phyloP scores from a whole-genome alignment of 1,284 basidiomycete genomes.

The Tremellales sp. region DNA sequence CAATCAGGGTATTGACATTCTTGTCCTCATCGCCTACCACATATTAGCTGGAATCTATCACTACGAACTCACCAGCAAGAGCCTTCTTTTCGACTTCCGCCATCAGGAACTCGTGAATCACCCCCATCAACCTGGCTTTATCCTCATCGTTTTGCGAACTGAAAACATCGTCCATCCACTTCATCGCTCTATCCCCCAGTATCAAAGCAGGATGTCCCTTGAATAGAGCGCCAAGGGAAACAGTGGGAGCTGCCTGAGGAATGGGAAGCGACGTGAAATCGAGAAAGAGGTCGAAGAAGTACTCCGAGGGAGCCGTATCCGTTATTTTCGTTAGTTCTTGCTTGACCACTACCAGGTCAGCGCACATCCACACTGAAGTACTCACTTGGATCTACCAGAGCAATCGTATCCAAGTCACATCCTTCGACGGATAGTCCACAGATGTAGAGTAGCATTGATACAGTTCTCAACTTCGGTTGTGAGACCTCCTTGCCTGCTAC shows the following conservation, averaged over 20 bases:
- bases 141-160: slow-evolving; percentile 64
- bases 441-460: slow-evolving; percentile 66
- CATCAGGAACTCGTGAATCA: slow-evolving; percentile 84
- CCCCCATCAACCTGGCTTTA: slow-evolving; percentile 69
- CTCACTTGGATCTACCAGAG: slow-evolving; percentile 58
- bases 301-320: slow-evolving; percentile 61
- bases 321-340: slow-evolving; percentile 12
- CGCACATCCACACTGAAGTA: slow-evolving; percentile 10
- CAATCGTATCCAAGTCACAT: slow-evolving; percentile 76
- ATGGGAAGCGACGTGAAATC: slow-evolving; percentile 36
- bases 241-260: slow-evolving; percentile 42
- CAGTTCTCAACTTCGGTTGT: neutral
- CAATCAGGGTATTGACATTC: slow-evolving; percentile 90
- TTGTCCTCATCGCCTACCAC: slow-evolving; percentile 32
- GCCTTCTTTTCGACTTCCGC: slow-evolving; percentile 73
- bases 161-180: slow-evolving; percentile 88
- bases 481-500: neutral
- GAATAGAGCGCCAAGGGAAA: slow-evolving; percentile 86
- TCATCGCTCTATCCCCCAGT: slow-evolving; percentile 67
- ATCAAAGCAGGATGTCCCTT: slow-evolving; percentile 87
- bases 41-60: slow-evolving; percentile 3
- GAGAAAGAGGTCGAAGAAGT: slow-evolving; percentile 71
- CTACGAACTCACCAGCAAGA: slow-evolving; percentile 6
- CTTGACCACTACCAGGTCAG: slow-evolving; percentile 9
- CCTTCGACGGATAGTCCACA: slow-evolving; percentile 80